Conservation (phyloP, 2,329 filamentous ascomycete genomes). For the Colletotrichum aenigma region DNA sequence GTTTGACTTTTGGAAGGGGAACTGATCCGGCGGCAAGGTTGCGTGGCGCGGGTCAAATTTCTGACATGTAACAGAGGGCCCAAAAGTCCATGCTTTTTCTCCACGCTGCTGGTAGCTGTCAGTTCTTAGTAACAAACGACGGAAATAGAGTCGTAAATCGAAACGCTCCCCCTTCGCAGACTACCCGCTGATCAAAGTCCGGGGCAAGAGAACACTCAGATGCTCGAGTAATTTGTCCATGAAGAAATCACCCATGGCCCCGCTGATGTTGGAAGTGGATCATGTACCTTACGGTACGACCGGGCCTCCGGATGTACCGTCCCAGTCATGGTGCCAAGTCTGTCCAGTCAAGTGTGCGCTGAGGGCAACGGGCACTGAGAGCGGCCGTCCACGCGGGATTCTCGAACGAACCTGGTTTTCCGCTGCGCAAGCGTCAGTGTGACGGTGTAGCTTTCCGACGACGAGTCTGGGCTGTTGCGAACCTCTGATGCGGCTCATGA, state of each 20-base stretch:
- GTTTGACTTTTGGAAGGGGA: constrained; percentile 9
- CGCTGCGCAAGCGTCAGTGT: neutral
- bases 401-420: neutral
- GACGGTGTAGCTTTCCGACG: neutral
- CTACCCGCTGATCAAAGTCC: neutral
- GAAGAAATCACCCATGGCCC: neutral
- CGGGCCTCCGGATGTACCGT: constrained; percentile 12
- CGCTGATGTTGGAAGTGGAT: neutral
- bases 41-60: neutral
- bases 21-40: constrained; percentile 1
- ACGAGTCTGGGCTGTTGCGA: neutral
- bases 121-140: neutral
- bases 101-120: neutral
- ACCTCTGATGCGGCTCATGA: neutral
- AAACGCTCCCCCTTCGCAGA: neutral
- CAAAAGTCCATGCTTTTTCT: neutral
- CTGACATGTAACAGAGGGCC: constrained; percentile 9
- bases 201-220: neutral
- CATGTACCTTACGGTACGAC: neutral
- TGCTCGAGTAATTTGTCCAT: neutral
- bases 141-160: neutral
- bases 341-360: neutral
- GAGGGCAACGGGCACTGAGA: neutral
- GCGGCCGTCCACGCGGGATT: neutral
- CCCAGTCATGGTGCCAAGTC: neutral